A percentile compares a stretch with the other conserved stretches of the same genome.
These are phyloP conservation scores for Podila epicladia DNA, from an alignment of 192 early-diverging fungal species.

Conservation along the genomic window DNA sequence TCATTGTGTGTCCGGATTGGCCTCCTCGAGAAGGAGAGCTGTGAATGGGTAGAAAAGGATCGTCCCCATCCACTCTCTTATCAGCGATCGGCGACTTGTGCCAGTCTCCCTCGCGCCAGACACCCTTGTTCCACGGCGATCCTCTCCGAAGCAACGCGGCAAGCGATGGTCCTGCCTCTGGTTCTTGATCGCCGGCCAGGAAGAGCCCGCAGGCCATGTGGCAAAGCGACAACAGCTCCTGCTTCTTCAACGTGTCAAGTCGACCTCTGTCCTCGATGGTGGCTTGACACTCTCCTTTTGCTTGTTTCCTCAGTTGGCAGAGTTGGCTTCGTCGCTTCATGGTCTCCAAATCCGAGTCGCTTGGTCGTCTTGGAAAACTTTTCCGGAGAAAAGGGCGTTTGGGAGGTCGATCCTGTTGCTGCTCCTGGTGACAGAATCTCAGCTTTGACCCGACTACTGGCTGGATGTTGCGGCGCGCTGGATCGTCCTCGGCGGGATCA, in stretches of 20 bases:
- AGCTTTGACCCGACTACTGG: neutral
- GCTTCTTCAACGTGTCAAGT: constrained; percentile 28
- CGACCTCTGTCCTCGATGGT: constrained; percentile 29
- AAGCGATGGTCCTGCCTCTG: constrained; percentile 9
- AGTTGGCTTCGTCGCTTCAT: too few relatives aligned
- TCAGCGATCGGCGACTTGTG: constrained; percentile 6
- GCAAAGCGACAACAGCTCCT: constrained; percentile 37
- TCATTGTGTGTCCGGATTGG: too few relatives aligned
- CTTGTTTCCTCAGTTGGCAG: neutral
- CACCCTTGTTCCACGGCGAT: constrained; percentile 35
- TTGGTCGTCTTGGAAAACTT: too few relatives aligned
- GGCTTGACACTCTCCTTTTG: constrained; percentile 15
- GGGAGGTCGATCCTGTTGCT: constrained; percentile 23
- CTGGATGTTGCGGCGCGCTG: neutral
- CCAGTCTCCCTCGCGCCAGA: constrained; percentile 49
- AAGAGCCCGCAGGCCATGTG: constrained; percentile 50
- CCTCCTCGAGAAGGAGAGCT: neutral
- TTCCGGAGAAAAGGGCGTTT: neutral
- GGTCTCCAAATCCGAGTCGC: too few relatives aligned
- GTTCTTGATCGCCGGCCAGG: neutral
- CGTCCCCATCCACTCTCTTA: too few relatives aligned
- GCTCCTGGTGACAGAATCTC: neutral
- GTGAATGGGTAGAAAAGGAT: too few relatives aligned
- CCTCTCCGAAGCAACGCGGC: constrained; percentile 23
- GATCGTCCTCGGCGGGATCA: neutral